These are phyloP conservation scores for Camellia granthamiana DNA, from an alignment of 148 eudicot genomes.

Conservation along the genomic window DNA sequence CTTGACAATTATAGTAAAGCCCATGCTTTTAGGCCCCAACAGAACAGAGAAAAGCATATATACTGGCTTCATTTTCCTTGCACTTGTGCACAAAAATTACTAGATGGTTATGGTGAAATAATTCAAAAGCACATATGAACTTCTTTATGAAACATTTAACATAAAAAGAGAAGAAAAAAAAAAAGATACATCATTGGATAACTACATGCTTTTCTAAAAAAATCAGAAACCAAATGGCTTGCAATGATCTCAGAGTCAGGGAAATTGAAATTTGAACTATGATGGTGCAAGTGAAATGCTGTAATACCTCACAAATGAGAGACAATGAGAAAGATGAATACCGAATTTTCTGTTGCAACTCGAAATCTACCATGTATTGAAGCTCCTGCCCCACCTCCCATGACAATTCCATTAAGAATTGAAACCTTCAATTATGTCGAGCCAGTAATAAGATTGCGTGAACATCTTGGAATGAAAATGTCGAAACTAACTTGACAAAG, in stretches of 20 bases:
- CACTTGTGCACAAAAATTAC: not conserved
- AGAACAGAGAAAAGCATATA: not conserved
- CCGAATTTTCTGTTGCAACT: slow-evolving; percentile 90
- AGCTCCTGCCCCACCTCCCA: slow-evolving; percentile 97
- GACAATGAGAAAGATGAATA: slow-evolving; percentile 24
- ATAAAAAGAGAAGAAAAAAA: not conserved
- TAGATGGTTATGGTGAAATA: not conserved
- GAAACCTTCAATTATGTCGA: slow-evolving; percentile 58
- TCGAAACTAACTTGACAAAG: not conserved
- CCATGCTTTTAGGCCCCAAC: not conserved
- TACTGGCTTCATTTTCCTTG: not conserved
- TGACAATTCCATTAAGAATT: slow-evolving; percentile 84
- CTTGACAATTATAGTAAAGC: not conserved
- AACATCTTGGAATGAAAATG: not conserved
- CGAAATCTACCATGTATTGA: slow-evolving; percentile 95
- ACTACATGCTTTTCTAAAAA: not conserved
- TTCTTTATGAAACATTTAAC: not conserved
- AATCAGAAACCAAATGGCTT: not conserved
- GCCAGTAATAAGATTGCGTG: not conserved
- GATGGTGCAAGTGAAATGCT: not conserved
- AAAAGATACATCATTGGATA: not conserved
- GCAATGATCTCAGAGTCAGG: not conserved
- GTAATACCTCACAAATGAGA: not conserved
- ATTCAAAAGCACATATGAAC: not conserved
- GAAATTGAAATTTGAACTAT: not conserved